phyloP scores from a whole-genome alignment of 23 red algal species.

The Gracilariopsis chorda region DNA sequence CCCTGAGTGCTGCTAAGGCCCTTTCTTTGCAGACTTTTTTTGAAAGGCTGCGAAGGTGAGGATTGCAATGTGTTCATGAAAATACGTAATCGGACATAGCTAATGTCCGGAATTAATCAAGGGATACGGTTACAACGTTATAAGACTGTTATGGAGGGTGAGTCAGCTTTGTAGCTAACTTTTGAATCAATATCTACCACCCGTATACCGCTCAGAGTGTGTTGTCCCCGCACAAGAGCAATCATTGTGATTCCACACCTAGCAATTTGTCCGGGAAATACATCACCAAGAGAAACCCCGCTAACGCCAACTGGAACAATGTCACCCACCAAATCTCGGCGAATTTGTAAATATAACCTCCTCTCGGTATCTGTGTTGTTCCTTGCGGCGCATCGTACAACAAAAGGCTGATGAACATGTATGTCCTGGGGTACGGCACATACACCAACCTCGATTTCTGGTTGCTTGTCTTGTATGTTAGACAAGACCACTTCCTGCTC shows the following conservation, averaged over 20 bases:
- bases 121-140: neutral
- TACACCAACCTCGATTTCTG: constrained; percentile 40
- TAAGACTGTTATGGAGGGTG: constrained; percentile 19
- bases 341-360: constrained; percentile 66
- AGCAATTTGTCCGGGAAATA: constrained; percentile 19
- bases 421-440: constrained; percentile 64
- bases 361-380: constrained; percentile 40
- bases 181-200: constrained; percentile 75
- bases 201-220: constrained; percentile 40
- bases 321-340: constrained; percentile 62
- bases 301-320: constrained; percentile 71
- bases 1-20: neutral
- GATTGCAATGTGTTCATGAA: too few species aligned
- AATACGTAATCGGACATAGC: too few species aligned
- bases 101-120: too few species aligned
- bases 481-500: constrained; percentile 18
- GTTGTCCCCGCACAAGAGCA: constrained; percentile 61
- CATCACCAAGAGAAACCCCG: constrained; percentile 70
- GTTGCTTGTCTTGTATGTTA: neutral
- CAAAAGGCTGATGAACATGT: constrained; percentile 60
- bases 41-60: neutral
- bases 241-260: constrained; percentile 55
- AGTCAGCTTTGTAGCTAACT: constrained; percentile 55
- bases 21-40: neutral
- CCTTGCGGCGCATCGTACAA: constrained; percentile 42